Evolutionary conservation across 176 grass and related monocot genomes (phyloP).

Genomic region (Eragrostis curvula): DNA sequence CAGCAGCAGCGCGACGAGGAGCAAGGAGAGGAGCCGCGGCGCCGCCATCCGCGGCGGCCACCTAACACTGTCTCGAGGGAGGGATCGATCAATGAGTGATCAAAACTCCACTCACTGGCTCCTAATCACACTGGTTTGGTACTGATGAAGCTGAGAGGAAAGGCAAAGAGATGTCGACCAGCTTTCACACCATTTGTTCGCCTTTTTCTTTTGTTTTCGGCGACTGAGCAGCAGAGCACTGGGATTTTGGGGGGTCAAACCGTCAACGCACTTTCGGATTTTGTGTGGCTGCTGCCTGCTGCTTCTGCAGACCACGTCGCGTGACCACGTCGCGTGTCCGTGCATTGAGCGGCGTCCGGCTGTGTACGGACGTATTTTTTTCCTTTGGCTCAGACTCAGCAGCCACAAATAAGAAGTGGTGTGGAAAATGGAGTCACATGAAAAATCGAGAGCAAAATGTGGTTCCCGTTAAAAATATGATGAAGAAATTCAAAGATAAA

Average conservation of each 20-base stretch:
- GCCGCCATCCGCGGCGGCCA: conserved; percentile 36
- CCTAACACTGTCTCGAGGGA: conserved; percentile 2
- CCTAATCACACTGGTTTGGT: neutral
- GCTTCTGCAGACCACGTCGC: too few species aligned
- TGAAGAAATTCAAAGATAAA: too few species aligned
- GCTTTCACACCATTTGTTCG: neutral
- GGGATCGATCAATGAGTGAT: neutral
- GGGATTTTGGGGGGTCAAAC: neutral
- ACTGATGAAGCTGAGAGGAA: neutral
- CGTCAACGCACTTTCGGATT: neutral
- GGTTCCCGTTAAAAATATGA: too few species aligned
- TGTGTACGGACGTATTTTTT: too few species aligned
- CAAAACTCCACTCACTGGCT: neutral
- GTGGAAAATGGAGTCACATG: too few species aligned
- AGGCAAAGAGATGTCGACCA: neutral
- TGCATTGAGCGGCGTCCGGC: too few species aligned
- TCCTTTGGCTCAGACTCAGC: too few species aligned
- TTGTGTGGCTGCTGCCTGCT: too few species aligned
- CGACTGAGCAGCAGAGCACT: neutral
- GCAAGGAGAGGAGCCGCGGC: conserved; percentile 2
- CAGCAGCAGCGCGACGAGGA: conserved; percentile 29
- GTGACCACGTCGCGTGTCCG: too few species aligned
- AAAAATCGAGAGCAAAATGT: too few species aligned
- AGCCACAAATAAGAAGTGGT: too few species aligned
- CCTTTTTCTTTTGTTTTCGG: neutral